These are phyloP conservation scores for Houttuynia cordata DNA, from an alignment of 164 flowering plant genomes.

Conservation along the genomic window DNA sequence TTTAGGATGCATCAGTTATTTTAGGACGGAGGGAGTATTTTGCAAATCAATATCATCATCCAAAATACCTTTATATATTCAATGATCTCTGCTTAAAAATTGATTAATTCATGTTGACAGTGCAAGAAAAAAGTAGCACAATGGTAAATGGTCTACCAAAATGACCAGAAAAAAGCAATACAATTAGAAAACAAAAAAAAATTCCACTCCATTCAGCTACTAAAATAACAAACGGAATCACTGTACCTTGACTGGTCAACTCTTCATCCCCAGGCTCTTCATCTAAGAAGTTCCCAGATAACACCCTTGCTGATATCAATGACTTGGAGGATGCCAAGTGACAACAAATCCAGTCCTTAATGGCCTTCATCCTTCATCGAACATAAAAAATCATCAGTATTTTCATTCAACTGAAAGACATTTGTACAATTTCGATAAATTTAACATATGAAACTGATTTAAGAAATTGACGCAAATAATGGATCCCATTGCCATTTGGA, in stretches of 20 bases:
- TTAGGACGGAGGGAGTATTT: neutral
- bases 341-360: conserved; percentile 73
- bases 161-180: neutral
- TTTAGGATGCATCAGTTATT: too few relatives aligned
- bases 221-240: neutral
- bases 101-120: neutral
- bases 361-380: conserved; percentile 40
- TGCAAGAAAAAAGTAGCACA: neutral
- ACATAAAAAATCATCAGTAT: neutral
- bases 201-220: neutral
- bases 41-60: neutral
- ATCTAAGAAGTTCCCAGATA: conserved; percentile 29
- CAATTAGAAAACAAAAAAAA: neutral
- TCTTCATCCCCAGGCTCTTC: conserved; percentile 32
- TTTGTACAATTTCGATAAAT: too few relatives aligned
- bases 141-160: neutral
- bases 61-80: neutral
- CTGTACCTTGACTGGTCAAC: conserved; percentile 29
- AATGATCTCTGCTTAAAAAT: neutral
- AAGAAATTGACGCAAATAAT: too few relatives aligned
- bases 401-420: too few relatives aligned
- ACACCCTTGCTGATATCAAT: conserved; percentile 37
- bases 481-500: too few relatives aligned
- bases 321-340: conserved; percentile 50
- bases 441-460: too few relatives aligned